Evolutionary conservation across 495 filamentous ascomycete species (phyloP).

Genomic region (Trichocladium antarcticum): DNA sequence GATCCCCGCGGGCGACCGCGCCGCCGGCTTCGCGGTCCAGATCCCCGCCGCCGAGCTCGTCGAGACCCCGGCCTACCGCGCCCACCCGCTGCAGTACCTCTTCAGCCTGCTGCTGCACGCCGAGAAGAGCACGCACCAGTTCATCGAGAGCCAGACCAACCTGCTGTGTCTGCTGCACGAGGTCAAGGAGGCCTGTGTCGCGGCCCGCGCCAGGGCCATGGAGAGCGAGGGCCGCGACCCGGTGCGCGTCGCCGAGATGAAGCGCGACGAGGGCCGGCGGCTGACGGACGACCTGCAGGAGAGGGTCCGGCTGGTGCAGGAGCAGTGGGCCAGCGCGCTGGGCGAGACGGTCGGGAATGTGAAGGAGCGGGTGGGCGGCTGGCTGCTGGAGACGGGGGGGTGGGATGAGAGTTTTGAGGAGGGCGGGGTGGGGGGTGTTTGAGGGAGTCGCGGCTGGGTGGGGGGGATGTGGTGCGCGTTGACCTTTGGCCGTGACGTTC

Average conservation of each 20-base stretch:
- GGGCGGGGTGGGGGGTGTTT: constrained; percentile 36
- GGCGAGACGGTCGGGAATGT: constrained; percentile 40
- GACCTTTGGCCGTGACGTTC: too few relatives aligned
- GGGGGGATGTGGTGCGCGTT: not conserved
- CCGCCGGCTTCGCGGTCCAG: constrained; percentile 46
- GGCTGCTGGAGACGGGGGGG: constrained; percentile 54
- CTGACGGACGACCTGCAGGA: constrained; percentile 86
- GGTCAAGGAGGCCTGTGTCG: constrained; percentile 67
- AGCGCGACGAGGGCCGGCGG: constrained; percentile 50
- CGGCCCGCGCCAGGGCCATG: constrained; percentile 46
- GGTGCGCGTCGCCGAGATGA: constrained; percentile 45
- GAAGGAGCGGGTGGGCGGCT: constrained; percentile 50
- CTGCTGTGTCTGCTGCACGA: constrained; percentile 89
- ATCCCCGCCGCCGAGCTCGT: constrained; percentile 67
- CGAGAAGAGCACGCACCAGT: constrained; percentile 86
- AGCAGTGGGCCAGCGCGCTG: constrained; percentile 57
- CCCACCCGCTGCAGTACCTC: constrained; percentile 78
- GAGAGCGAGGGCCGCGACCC: constrained; percentile 49
- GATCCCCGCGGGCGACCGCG: constrained; percentile 44
- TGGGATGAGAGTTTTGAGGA: constrained; percentile 59
- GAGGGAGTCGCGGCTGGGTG: not conserved
- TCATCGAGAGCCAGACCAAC: constrained; percentile 90
- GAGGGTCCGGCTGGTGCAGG: constrained; percentile 78
- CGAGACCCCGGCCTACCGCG: constrained; percentile 72
- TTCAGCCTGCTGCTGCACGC: constrained; percentile 73